Conservation (phyloP, 225 moss, liverwort and hornwort genomes). For the Anthoceros angustus region DNA sequence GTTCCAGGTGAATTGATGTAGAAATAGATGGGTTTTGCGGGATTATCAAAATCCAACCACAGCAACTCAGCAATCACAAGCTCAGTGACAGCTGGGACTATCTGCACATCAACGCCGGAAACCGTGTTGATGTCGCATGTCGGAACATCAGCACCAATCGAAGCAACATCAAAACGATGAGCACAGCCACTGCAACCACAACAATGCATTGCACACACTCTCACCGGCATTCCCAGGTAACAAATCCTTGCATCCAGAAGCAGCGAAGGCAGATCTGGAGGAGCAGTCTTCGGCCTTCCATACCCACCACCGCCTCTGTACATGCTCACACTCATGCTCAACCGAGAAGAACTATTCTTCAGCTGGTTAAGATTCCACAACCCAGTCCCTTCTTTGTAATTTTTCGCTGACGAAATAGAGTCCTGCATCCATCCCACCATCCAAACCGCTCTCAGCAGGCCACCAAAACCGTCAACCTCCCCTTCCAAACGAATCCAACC, state of each 20-base stretch:
- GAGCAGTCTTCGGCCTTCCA: conserved; percentile 88
- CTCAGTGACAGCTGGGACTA: conserved; percentile 95
- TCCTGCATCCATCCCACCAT: conserved; percentile 11
- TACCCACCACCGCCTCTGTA: conserved; percentile 75
- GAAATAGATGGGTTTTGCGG: conserved; percentile 85
- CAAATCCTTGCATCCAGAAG: conserved; percentile 91
- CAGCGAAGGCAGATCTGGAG: conserved; percentile 95
- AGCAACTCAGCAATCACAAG: conserved; percentile 86
- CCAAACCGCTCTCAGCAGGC: background rate
- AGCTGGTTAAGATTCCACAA: conserved; percentile 69
- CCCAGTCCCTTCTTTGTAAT: conserved; percentile 77
- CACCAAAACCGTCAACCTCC: background rate
- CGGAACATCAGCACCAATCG: too few species aligned
- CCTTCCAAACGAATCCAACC: background rate
- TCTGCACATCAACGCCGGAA: conserved; percentile 14
- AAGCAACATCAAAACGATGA: background rate
- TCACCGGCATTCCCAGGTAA: conserved; percentile 81
- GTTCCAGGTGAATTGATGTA: conserved; percentile 98
- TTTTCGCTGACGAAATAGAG: conserved; percentile 68
- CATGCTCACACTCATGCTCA: conserved; percentile 99
- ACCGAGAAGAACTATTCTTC: conserved; percentile 63
- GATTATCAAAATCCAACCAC: conserved; percentile 95
- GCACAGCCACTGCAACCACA: background rate
- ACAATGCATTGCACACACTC: background rate
- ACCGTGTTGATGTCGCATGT: background rate